Conservation (phyloP, 163 green algal genomes). For the Chloroidium sp. region DNA sequence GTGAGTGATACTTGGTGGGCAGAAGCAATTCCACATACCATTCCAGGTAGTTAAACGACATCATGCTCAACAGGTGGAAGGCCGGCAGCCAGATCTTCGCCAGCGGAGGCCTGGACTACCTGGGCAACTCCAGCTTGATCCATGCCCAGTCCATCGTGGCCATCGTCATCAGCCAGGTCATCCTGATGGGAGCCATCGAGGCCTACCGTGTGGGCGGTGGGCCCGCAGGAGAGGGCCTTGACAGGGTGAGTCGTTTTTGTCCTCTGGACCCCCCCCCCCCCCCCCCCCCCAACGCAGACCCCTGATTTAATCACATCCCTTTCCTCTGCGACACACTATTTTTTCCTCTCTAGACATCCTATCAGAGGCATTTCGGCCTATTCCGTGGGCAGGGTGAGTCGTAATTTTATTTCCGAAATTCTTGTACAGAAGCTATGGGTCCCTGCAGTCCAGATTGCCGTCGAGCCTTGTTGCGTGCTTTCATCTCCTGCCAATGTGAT, state of each 20-base stretch:
- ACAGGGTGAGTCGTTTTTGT: slow-evolving; percentile 46
- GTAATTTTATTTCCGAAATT: no score
- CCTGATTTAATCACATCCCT: slow-evolving; percentile 30
- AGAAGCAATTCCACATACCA: no score
- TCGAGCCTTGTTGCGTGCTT: no score
- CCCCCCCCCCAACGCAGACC: slow-evolving; percentile 43
- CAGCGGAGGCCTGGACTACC: slow-evolving; percentile 76
- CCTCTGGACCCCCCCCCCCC: no score
- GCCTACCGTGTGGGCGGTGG: slow-evolving; percentile 78
- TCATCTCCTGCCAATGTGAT: no score
- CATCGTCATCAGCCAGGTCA: slow-evolving; percentile 56
- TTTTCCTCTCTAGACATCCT: neutral
- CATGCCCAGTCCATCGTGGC: slow-evolving; percentile 78
- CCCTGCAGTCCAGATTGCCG: no score
- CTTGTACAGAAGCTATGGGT: no score
- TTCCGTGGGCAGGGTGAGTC: no score
- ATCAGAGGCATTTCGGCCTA: no score
- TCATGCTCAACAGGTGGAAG: slow-evolving; percentile 58
- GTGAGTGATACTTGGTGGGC: no score
- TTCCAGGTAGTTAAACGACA: neutral
- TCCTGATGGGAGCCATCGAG: slow-evolving; percentile 87
- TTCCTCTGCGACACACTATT: neutral
- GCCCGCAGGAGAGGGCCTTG: slow-evolving; percentile 54
- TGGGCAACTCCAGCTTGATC: slow-evolving; percentile 74
- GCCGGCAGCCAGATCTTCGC: slow-evolving; percentile 77